Percentiles rank a stretch among this genome's conserved stretches.
Evolutionary conservation across 306 rosid species (phyloP).

Genomic region (Datisca glomerata): DNA sequence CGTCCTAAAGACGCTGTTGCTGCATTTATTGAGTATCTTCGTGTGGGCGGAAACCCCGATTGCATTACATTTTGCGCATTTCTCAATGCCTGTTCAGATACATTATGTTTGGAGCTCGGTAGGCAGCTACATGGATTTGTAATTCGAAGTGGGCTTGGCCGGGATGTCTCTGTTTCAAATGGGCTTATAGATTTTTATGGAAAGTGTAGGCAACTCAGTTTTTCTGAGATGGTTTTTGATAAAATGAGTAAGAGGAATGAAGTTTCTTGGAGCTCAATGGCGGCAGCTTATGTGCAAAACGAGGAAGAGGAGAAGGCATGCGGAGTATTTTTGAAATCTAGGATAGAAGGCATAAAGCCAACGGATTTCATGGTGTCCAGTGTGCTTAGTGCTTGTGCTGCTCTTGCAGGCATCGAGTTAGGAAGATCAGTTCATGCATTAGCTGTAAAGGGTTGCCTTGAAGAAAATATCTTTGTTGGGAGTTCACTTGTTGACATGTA

Average conservation of each 20-base stretch:
- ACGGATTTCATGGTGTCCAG: slow-evolving; percentile 74
- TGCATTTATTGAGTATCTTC: slow-evolving; percentile 43
- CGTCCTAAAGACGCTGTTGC: slow-evolving; percentile 25
- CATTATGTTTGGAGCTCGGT: slow-evolving; percentile 33
- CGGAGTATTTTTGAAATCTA: slow-evolving; percentile 36
- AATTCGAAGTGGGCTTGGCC: slow-evolving; percentile 31
- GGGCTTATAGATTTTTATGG: slow-evolving; percentile 84
- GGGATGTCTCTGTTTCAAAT: slow-evolving; percentile 46
- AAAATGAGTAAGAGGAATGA: slow-evolving; percentile 32
- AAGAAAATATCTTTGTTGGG: slow-evolving; percentile 62
- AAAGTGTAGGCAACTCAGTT: slow-evolving; percentile 44
- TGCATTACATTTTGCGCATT: slow-evolving; percentile 59
- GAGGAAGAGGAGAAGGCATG: slow-evolving; percentile 74
- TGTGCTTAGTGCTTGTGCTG: slow-evolving; percentile 71
- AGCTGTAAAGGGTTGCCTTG: slow-evolving; percentile 56
- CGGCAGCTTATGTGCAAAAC: slow-evolving; percentile 53
- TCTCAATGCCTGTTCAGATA: slow-evolving; percentile 69
- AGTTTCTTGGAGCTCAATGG: slow-evolving; percentile 79
- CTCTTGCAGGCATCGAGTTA: slow-evolving; percentile 56
- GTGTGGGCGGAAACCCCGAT: slow-evolving; percentile 46
- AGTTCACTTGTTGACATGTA: slow-evolving; percentile 82
- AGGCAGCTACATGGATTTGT: slow-evolving; percentile 55
- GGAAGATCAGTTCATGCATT: slow-evolving; percentile 73
- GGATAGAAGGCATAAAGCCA: slow-evolving; percentile 40
- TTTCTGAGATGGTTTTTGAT: slow-evolving; percentile 46